Evolutionary conservation across 768 basidiomycete genomes (phyloP), one percentile per base, ranked within the genome.

Genomic region (Boletus sp.): DNA sequence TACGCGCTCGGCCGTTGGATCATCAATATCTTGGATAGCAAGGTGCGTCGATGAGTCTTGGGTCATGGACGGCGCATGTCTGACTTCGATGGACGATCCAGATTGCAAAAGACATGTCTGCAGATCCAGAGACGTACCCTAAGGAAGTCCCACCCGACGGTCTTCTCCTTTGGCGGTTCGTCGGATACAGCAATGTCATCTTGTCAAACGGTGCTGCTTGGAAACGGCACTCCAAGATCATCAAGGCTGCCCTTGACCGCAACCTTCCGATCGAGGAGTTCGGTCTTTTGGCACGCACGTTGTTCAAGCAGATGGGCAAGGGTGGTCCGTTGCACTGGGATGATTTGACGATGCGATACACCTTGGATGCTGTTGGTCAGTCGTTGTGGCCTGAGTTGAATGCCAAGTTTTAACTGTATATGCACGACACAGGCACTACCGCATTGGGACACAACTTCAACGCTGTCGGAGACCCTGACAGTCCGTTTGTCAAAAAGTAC

Each of bases 281-380:
- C 39, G 49, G 37, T 30, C 32, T 51, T 17, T 32, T 56, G 49
- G 42, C 49, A 4, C 48, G 29, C 29, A 50, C 50, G 44, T 28
- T 56, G 7, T 56, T 50, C 29, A 44, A 50, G 35, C 35, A 56
- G 33, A 50, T 50, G 55, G 40, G 55, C 14, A 32, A 32, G 3
- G 55, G 55, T 29, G 55, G 55, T 12, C n/a, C 10, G 28, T 35
- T 55, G 6, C 54, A 44, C 12, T 55, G 40, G 54, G 47, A 49
- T 15, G 33, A 42, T 36, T 29, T 41, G 24, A 49, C 47, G 5
- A 49, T 49, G 47, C 41, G 54, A 7, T 55, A 49, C 36, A 20
- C 54, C 4, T 44, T 49, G n/a, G 47, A 49, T 10, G 47, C 47
- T 37, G 35, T 37, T 32, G 35, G 47, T 49, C 15, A 14, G 35